Percentiles rank a stretch among this genome's conserved stretches.
Conservation (phyloP, 805 yeast species). For the Zygosaccharomyces pseudorouxii region DNA sequence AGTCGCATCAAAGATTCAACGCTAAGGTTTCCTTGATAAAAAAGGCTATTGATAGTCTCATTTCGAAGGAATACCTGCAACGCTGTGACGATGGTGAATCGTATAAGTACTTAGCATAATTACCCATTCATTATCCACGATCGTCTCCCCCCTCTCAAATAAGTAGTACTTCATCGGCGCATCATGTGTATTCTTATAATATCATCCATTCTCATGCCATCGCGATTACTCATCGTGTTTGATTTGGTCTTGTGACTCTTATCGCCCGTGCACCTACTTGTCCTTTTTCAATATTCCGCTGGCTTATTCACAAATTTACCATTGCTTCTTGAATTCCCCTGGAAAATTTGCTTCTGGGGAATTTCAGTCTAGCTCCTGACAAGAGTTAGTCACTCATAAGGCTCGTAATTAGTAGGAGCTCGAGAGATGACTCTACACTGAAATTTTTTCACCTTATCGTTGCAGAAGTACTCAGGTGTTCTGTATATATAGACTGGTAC, state of each 20-base stretch:
- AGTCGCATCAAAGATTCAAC: constrained; percentile 71
- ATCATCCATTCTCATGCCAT: background rate
- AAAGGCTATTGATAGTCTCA: constrained; percentile 75
- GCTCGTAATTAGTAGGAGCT: background rate
- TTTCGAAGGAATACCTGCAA: constrained; percentile 79
- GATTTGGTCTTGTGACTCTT: constrained; percentile 2
- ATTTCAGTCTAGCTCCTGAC: background rate
- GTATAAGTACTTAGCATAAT: constrained; percentile 77
- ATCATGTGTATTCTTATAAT: constrained; percentile 1
- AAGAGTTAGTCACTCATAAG: constrained; percentile 1
- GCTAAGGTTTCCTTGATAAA: constrained; percentile 86
- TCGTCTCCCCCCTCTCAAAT: no score
- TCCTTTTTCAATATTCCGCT: background rate
- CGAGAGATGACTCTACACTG: constrained; percentile 4
- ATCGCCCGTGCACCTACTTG: constrained; percentile 7
- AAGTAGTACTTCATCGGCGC: background rate
- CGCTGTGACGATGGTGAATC: constrained; percentile 68
- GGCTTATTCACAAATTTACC: background rate
- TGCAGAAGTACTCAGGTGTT: background rate
- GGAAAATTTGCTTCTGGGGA: constrained; percentile 1
- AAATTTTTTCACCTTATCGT: background rate
- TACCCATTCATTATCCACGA: background rate
- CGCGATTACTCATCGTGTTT: background rate
- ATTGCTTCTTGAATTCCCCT: constrained; percentile 1
- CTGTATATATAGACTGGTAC: background rate